These are phyloP conservation scores for Plectosphaerella cucumerina DNA, from an alignment of 2,329 filamentous ascomycete genomes.

Conservation along the genomic window DNA sequence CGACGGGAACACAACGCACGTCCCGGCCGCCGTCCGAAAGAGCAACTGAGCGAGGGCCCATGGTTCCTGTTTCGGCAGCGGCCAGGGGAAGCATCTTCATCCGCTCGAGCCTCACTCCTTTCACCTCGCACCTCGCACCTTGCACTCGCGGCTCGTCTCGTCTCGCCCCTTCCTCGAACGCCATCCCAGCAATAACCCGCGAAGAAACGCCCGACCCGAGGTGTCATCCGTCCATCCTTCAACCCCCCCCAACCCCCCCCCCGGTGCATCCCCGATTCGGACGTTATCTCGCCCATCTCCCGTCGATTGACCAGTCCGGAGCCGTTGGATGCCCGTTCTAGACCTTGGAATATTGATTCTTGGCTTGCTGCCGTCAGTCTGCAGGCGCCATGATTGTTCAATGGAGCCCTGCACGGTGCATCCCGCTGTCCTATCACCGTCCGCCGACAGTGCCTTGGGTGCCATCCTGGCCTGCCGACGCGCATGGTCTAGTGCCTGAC, in stretches of 20 bases:
- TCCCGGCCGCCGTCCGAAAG: neutral
- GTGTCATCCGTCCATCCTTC: too few species aligned
- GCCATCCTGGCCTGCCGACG: neutral
- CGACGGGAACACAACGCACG: neutral
- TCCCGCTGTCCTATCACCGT: too few species aligned
- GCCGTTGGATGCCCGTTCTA: neutral
- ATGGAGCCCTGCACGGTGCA: too few species aligned
- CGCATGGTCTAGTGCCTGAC: neutral
- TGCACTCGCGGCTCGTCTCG: too few species aligned
- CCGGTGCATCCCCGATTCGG: neutral
- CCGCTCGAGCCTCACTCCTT: too few species aligned
- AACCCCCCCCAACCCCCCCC: too few species aligned
- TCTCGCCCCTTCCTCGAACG: neutral
- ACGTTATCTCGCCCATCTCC: slow-evolving; percentile 3
- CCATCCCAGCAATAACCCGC: neutral
- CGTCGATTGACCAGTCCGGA: neutral
- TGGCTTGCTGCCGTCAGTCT: neutral
- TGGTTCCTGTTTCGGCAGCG: too few species aligned
- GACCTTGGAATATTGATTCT: slow-evolving; percentile 4
- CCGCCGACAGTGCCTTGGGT: too few species aligned
- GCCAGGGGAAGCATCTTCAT: too few species aligned
- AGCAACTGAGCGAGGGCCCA: too few species aligned
- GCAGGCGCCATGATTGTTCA: neutral
- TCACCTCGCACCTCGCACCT: too few species aligned
- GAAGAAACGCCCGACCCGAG: too few species aligned